A percentile compares a stretch with the other conserved stretches of the same genome.
Conservation (phyloP, 257 asterid genomes). For the Solanum pimpinellifolium region DNA sequence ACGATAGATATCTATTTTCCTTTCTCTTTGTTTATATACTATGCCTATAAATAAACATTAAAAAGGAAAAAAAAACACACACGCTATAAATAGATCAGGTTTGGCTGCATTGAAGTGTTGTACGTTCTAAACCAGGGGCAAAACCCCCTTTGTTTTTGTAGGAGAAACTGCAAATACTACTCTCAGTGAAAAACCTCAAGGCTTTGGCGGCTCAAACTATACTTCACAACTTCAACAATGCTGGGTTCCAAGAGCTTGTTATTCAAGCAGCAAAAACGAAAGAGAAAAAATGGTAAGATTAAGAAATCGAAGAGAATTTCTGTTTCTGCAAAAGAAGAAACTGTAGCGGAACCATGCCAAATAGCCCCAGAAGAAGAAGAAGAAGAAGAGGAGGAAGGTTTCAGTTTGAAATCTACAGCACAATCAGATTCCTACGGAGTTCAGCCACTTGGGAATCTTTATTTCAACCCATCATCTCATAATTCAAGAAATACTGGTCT, state of each 20-base stretch:
- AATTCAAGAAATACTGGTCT: conserved; percentile 77
- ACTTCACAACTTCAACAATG: conserved; percentile 20
- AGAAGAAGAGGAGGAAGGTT: conserved; percentile 39
- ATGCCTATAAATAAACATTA: not conserved
- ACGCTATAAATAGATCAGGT: not conserved
- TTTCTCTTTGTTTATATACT: too few relatives aligned
- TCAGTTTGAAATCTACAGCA: conserved; percentile 56
- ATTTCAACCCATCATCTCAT: conserved; percentile 36
- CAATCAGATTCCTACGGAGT: conserved; percentile 60
- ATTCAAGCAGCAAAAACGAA: conserved; percentile 18
- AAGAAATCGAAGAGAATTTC: conserved; percentile 11
- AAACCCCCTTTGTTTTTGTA: not conserved
- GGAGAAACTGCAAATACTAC: not conserved
- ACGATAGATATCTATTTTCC: too few relatives aligned
- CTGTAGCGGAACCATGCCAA: not conserved
- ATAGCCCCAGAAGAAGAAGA: conserved; percentile 10
- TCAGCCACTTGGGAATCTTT: conserved; percentile 86
- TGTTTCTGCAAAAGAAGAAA: conserved; percentile 12
- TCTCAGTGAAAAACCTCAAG: not conserved
- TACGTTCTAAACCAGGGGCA: not conserved
- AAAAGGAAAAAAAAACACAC: too few relatives aligned
- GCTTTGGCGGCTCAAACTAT: not conserved
- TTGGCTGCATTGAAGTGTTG: not conserved
- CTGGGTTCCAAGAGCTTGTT: conserved; percentile 27
- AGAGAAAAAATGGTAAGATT: conserved; percentile 18